Conservation (phyloP, 805 yeast genomes). For the Kazachstania viticola region DNA sequence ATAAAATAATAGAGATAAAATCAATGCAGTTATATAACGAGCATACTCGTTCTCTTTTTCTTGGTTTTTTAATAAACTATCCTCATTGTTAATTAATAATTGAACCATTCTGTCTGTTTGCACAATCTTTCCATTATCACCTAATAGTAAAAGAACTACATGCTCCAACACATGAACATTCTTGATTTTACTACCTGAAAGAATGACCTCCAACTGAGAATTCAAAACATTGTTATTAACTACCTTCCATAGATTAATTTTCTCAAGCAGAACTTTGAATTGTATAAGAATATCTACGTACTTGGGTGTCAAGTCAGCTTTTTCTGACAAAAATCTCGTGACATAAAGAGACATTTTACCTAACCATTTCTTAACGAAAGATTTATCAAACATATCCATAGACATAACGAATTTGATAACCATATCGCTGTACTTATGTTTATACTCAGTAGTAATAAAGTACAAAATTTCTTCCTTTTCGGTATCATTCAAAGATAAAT, state of each 20-base stretch:
- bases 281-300: slow-evolving; percentile 26
- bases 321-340: slow-evolving; percentile 54
- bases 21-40: slow-evolving; percentile 35
- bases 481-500: slow-evolving; percentile 7
- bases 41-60: slow-evolving; percentile 14
- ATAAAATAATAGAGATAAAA: slow-evolving; percentile 39
- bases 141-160: slow-evolving; percentile 29
- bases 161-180: slow-evolving; percentile 35
- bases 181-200: slow-evolving; percentile 38
- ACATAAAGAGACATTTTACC: slow-evolving; percentile 46
- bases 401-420: slow-evolving; percentile 18
- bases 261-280: slow-evolving; percentile 25
- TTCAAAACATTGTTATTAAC: slow-evolving; percentile 40
- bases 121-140: slow-evolving; percentile 28
- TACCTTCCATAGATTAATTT: slow-evolving; percentile 27
- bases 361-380: slow-evolving; percentile 35
- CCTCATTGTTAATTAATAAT: slow-evolving; percentile 44
- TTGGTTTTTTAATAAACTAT: slow-evolving; percentile 25
- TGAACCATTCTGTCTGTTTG: slow-evolving; percentile 48
- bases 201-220: slow-evolving; percentile 54
- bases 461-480: slow-evolving; percentile 17
- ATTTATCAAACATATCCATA: slow-evolving; percentile 9
- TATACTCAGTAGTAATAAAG: slow-evolving; percentile 18
- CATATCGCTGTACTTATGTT: slow-evolving; percentile 23
- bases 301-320: slow-evolving; percentile 14